Conservation (phyloP, 2,329 filamentous ascomycete genomes). For the Metarhizium rileyi region DNA sequence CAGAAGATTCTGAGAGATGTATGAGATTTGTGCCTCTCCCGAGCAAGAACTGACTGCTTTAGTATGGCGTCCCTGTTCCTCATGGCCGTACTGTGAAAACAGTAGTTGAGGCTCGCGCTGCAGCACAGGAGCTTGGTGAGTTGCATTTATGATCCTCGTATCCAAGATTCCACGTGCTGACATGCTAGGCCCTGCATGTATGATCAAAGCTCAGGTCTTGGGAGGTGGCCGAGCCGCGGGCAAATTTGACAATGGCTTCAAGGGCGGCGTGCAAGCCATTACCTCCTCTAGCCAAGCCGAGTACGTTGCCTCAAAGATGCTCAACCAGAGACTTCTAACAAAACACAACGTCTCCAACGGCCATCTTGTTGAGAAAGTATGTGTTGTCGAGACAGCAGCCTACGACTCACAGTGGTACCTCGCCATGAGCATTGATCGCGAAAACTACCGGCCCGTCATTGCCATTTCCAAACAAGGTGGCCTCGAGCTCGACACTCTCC, state of each 20-base stretch:
- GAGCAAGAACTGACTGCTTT: not conserved
- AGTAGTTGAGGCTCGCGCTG: slow-evolving; percentile 12
- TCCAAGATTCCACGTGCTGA: not conserved
- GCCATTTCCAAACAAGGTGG: slow-evolving; percentile 21
- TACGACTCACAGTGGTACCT: slow-evolving; percentile 29
- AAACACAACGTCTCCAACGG: slow-evolving; percentile 1
- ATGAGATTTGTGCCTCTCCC: not conserved
- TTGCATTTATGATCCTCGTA: not conserved
- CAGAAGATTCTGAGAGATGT: slow-evolving; percentile 18
- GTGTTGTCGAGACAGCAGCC: slow-evolving; percentile 23
- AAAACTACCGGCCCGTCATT: slow-evolving; percentile 27
- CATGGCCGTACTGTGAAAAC: slow-evolving; percentile 13
- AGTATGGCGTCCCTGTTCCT: slow-evolving; percentile 19
- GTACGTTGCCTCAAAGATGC: slow-evolving; percentile 13
- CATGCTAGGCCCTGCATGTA: slow-evolving; percentile 13
- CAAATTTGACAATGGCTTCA: slow-evolving; percentile 7
- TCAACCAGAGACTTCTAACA: slow-evolving; percentile 5
- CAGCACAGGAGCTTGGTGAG: slow-evolving; percentile 16
- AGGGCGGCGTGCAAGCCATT: slow-evolving; percentile 6
- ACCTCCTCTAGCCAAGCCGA: slow-evolving; percentile 10
- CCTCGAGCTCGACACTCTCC: slow-evolving; percentile 12
- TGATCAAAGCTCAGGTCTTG: slow-evolving; percentile 19
- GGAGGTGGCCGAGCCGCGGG: slow-evolving; percentile 8
- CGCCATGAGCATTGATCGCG: slow-evolving; percentile 32
- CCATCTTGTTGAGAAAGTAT: slow-evolving; percentile 20